Conservation (phyloP, 768 basidiomycete species). For the Tubosaeta sp. region DNA sequence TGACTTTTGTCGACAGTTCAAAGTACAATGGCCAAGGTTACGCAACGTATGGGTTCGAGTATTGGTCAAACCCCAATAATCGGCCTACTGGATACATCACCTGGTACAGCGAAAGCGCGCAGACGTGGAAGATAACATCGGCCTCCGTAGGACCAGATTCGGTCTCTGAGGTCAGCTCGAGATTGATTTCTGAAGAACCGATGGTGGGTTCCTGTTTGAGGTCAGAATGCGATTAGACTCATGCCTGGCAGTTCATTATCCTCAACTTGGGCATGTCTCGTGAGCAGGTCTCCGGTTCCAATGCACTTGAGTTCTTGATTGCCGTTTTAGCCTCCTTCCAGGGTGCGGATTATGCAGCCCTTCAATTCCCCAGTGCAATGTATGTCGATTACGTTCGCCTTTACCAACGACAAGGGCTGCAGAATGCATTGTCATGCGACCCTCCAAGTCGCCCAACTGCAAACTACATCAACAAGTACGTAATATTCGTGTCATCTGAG, state of each 20-base stretch:
- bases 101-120: slow-evolving; percentile 66
- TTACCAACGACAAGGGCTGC: slow-evolving; percentile 72
- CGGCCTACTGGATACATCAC: slow-evolving; percentile 74
- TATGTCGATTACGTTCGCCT: slow-evolving; percentile 87
- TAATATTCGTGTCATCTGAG: slow-evolving; percentile 3
- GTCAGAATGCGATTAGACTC: slow-evolving; percentile 1
- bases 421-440: slow-evolving; percentile 72
- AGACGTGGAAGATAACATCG: slow-evolving; percentile 71
- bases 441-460: slow-evolving; percentile 75
- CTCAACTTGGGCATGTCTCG: slow-evolving; percentile 81
- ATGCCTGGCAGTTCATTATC: slow-evolving; percentile 60
- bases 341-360: slow-evolving; percentile 59
- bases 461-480: slow-evolving; percentile 68
- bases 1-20: slow-evolving; percentile 50
- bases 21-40: slow-evolving; percentile 56
- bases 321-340: slow-evolving; percentile 59
- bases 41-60: slow-evolving; percentile 72
- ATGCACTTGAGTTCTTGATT: slow-evolving; percentile 1
- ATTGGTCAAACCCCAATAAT: slow-evolving; percentile 67
- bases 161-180: slow-evolving; percentile 49
- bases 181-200: slow-evolving; percentile 85
- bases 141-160: slow-evolving; percentile 66
- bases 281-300: slow-evolving; percentile 23
- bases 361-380: slow-evolving; percentile 78
- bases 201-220: slow-evolving; percentile 55